These are phyloP conservation scores for Meripilus lineatus DNA, from an alignment of 1,284 basidiomycete genomes.

Conservation along the genomic window DNA sequence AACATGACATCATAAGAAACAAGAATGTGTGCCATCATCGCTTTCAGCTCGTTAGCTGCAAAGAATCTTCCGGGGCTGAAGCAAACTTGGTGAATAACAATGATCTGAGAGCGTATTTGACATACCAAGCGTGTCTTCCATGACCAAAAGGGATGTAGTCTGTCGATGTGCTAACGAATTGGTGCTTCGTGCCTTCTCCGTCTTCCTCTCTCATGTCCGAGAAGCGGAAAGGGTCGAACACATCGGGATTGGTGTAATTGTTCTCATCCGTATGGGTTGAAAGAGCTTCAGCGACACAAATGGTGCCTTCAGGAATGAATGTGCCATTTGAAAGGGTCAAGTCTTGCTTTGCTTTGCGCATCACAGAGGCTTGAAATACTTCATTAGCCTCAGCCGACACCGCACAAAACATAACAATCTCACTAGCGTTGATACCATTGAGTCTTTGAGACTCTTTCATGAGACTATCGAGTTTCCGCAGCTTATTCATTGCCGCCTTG, in stretches of 20 bases:
- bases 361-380: conserved; percentile 1
- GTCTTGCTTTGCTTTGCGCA: conserved; percentile 27
- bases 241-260: conserved; percentile 34
- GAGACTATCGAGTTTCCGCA: conserved; percentile 47
- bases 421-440: conserved; percentile 22
- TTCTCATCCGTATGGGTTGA: conserved; percentile 38
- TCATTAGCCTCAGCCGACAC: neutral
- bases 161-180: conserved; percentile 30
- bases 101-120: neutral
- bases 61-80: conserved; percentile 42
- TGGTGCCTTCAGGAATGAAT: conserved; percentile 37
- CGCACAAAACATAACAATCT: neutral
- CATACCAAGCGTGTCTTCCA: conserved; percentile 40
- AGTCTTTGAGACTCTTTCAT: conserved; percentile 40
- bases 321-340: conserved; percentile 37
- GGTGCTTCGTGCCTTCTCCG: conserved; percentile 22
- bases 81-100: neutral
- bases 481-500: conserved; percentile 35
- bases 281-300: conserved; percentile 36
- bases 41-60: conserved; percentile 40
- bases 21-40: conserved; percentile 38
- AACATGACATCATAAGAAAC: conserved; percentile 43
- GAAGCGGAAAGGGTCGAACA: conserved; percentile 44
- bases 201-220: conserved; percentile 31
- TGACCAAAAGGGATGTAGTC: conserved; percentile 40